Evolutionary conservation across 768 basidiomycete genomes (phyloP).

Genomic region (Tricholoma saponaceum): DNA sequence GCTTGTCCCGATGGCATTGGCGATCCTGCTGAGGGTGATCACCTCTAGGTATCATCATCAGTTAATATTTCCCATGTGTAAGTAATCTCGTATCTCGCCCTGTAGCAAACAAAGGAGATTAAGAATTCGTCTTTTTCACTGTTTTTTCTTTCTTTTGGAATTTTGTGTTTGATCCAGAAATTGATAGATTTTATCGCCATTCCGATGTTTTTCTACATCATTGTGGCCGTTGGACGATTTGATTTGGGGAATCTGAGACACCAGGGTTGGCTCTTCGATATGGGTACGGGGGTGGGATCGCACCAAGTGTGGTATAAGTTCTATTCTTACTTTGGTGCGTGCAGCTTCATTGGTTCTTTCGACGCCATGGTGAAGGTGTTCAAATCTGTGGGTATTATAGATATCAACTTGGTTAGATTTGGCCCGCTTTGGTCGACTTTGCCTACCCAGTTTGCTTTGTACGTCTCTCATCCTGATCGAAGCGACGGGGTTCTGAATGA

Average conservation of each 20-base stretch:
- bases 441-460: constrained; percentile 93
- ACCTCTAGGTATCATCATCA: constrained; percentile 83
- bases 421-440: constrained; percentile 74
- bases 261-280: constrained; percentile 86
- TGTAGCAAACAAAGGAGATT: background rate
- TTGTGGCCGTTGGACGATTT: constrained; percentile 60
- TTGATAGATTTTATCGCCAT: constrained; percentile 72
- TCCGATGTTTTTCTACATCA: constrained; percentile 78
- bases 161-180: background rate
- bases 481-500: background rate
- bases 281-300: constrained; percentile 29
- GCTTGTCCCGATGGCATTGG: constrained; percentile 74
- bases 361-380: background rate
- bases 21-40: constrained; percentile 72
- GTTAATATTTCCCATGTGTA: constrained; percentile 85
- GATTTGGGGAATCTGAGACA: constrained; percentile 56
- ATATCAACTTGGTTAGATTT: constrained; percentile 58
- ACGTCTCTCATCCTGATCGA: constrained; percentile 25
- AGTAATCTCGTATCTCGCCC: constrained; percentile 24
- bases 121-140: background rate
- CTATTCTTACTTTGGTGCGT: constrained; percentile 72
- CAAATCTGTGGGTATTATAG: constrained; percentile 29
- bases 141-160: background rate
- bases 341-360: background rate
- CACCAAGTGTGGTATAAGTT: constrained; percentile 76